A percentile compares a stretch with the other conserved stretches of the same genome.
These are phyloP conservation scores for Backusella liffmaniae DNA, from an alignment of 192 early-diverging fungal genomes.

Conservation along the genomic window DNA sequence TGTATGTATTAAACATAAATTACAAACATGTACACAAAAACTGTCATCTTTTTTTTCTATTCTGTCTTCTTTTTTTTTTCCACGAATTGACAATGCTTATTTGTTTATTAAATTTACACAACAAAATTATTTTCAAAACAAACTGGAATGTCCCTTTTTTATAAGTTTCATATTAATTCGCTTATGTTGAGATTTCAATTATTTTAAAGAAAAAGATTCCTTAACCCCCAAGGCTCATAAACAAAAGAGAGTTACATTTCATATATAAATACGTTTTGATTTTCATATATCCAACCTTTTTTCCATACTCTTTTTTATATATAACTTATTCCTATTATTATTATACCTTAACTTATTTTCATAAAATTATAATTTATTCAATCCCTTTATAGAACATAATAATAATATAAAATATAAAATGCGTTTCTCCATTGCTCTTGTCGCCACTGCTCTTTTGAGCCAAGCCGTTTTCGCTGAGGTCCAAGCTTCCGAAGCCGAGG, in stretches of 20 bases:
- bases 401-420: constrained; percentile 1
- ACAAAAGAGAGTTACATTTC: not conserved
- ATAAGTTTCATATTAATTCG: not conserved
- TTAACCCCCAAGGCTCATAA: not conserved
- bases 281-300: not conserved
- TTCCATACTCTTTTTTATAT: not conserved
- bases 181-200: not conserved
- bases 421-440: constrained; percentile 19
- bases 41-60: not conserved
- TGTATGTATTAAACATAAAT: not conserved
- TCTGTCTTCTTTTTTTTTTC: not conserved
- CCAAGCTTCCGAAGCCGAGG: not conserved
- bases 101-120: not conserved
- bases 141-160: constrained; percentile 2
- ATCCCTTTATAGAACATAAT: not conserved
- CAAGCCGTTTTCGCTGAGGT: constrained; percentile 14
- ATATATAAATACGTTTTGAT: not conserved
- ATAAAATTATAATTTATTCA: not conserved
- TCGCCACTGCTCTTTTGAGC: constrained; percentile 7
- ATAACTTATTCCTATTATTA: not conserved
- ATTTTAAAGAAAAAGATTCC: not conserved
- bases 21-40: not conserved
- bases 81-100: not conserved
- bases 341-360: not conserved
- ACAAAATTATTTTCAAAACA: not conserved